phyloP scores from a whole-genome alignment of 768 basidiomycete genomes.

The Mycena alexandri region DNA sequence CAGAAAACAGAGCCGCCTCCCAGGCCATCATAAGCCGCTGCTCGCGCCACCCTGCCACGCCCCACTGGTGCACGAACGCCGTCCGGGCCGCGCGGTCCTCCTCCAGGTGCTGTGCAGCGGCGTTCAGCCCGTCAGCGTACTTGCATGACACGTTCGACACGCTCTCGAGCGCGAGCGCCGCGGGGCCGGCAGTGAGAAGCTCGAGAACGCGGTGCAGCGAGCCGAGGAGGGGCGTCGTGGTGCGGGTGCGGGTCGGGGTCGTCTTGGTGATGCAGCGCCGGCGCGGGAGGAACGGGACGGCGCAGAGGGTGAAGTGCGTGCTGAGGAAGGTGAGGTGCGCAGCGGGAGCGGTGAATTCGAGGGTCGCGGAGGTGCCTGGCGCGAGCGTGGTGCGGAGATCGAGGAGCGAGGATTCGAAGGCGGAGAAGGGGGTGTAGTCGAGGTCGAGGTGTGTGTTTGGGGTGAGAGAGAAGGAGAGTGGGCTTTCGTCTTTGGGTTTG shows the following conservation, averaged over 20 bases:
- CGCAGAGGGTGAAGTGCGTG: conserved; percentile 54
- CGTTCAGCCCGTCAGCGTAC: conserved; percentile 45
- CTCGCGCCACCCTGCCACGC: conserved; percentile 58
- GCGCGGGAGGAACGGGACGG: conserved; percentile 58
- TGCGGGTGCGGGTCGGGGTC: conserved; percentile 37
- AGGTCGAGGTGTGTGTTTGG: conserved; percentile 32
- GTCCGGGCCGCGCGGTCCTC: conserved; percentile 44
- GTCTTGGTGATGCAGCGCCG: conserved; percentile 28
- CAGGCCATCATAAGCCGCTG: conserved; percentile 61
- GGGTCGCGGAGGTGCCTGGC: conserved; percentile 36
- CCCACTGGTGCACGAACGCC: conserved; percentile 47
- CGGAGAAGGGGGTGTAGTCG: conserved; percentile 29
- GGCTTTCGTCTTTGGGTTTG: conserved; percentile 15
- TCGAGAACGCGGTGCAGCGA: conserved; percentile 54
- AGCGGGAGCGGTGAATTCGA: conserved; percentile 57
- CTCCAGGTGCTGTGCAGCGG: conserved; percentile 44
- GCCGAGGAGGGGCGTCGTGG: conserved; percentile 54
- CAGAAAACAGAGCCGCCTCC: conserved; percentile 64
- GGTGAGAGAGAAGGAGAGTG: conserved; percentile 16
- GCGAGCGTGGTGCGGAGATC: conserved; percentile 32
- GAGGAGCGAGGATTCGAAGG: conserved; percentile 42
- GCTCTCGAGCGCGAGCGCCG: conserved; percentile 47
- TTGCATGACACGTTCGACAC: conserved; percentile 56
- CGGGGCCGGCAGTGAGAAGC: conserved; percentile 46
- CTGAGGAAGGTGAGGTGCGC: conserved; percentile 50